These are phyloP conservation scores for Candida broadrunensis DNA, from an alignment of 805 yeast genomes.

Conservation along the genomic window DNA sequence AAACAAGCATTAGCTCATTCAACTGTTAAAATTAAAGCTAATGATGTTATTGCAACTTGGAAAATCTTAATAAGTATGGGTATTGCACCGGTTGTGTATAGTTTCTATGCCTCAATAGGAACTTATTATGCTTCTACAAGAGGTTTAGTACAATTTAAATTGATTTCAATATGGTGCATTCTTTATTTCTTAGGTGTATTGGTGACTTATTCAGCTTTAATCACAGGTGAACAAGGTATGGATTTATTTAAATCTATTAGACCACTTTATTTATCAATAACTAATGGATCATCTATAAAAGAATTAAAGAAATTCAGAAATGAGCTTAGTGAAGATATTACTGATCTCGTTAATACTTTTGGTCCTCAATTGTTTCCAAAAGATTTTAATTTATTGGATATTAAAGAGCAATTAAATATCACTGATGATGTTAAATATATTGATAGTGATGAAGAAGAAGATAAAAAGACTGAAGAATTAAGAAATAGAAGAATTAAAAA, in stretches of 20 bases:
- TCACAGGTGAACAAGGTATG: constrained; percentile 91
- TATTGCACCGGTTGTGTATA: constrained; percentile 81
- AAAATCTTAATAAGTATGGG: constrained; percentile 87
- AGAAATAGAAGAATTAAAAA: constrained; percentile 39
- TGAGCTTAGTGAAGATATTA: constrained; percentile 66
- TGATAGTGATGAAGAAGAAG: constrained; percentile 50
- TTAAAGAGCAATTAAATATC: constrained; percentile 36
- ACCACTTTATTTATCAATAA: constrained; percentile 70
- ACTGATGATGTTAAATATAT: constrained; percentile 23
- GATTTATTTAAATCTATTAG: constrained; percentile 80
- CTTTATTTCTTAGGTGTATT: constrained; percentile 62
- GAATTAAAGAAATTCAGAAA: constrained; percentile 62
- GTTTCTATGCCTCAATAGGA: constrained; percentile 70
- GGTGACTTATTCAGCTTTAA: constrained; percentile 85
- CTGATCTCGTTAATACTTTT: constrained; percentile 71
- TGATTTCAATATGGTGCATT: constrained; percentile 43
- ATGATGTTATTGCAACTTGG: constrained; percentile 97
- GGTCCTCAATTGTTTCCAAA: constrained; percentile 82
- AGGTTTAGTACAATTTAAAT: constrained; percentile 15
- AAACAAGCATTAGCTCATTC: constrained; percentile 79
- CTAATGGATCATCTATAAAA: constrained; percentile 52
- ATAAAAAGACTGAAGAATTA: constrained; percentile 44
- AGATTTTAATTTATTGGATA: constrained; percentile 64
- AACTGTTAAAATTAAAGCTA: constrained; percentile 85
- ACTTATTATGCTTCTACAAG: constrained; percentile 28